Evolutionary conservation across 2,329 filamentous ascomycete species (phyloP), one percentile per base, ranked within the genome.

Genomic region (Exophiala oligosperma): DNA sequence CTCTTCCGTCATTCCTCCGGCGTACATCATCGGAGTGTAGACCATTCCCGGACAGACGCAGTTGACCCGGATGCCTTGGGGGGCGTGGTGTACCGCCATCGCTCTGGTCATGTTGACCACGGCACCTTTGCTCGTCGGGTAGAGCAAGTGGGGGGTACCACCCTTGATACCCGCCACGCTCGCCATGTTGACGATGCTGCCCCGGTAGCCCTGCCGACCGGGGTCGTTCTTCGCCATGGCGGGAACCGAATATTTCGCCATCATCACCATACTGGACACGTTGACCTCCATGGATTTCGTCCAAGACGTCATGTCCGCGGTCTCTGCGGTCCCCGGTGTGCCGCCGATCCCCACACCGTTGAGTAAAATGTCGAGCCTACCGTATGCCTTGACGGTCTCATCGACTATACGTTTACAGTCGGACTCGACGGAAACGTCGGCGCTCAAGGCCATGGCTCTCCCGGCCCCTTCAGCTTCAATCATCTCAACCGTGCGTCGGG

Each of bases 331-430:
- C 0, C 86, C 86, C 1, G 72, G 56, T 0, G 84, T 79, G 0
- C 86, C 86, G 3, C 77, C 76, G 21, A 88, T 74, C 0, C 86
- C 87, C 1, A 89, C 86, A 56, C 84, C 84, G 66, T 88, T 88
- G 37, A 88, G 74, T 0, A 89, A 72, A 43, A 88, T 84, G 64
- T 88, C 84, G 1, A 89, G 62, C 1, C 81, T 73, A 0, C 83
- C 84, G 62, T 81, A 88, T 1, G 69, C 64, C 1, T 74, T 59
- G 1, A 84, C 12, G 0, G 84, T 78, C 0, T 68, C 56, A 0
- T 75, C n/a, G 1, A 73, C 68, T 1, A 73, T 70, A 1, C 59
- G 63, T 50, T 79, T 71, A 65, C 84, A 88, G 54, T 86, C 82
- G 0, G 57, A 56, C 14, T 79, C 74, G 0, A 71, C 70, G 0